phyloP scores from a whole-genome alignment of 2,329 filamentous ascomycete genomes.

The Rutstroemia sp. region DNA sequence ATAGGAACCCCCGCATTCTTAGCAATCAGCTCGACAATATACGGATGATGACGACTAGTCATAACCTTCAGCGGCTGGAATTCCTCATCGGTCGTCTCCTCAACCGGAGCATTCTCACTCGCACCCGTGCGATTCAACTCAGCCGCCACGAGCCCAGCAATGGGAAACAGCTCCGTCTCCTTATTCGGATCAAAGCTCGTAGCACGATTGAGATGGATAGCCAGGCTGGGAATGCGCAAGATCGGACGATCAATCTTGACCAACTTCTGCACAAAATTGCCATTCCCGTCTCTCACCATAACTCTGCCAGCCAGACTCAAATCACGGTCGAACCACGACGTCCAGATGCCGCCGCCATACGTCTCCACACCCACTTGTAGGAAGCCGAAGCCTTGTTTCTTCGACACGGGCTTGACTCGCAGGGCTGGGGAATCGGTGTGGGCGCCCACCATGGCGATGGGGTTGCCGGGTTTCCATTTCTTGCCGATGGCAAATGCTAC shows the following conservation, averaged over 20 bases:
- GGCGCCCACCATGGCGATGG: conserved; percentile 86
- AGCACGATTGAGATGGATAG: conserved; percentile 86
- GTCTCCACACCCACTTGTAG: conserved; percentile 93
- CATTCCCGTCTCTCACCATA: conserved; percentile 67
- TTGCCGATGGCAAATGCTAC: conserved; percentile 87
- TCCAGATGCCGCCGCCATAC: conserved; percentile 95
- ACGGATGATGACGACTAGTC: conserved; percentile 79
- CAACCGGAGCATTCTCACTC: conserved; percentile 29
- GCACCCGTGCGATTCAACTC: conserved; percentile 74
- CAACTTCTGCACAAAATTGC: conserved; percentile 72
- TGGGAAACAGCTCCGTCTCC: conserved; percentile 91
- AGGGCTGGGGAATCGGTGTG: conserved; percentile 94
- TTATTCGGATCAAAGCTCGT: conserved; percentile 91
- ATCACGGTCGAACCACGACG: conserved; percentile 97
- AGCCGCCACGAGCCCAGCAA: conserved; percentile 77
- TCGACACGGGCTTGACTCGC: conserved; percentile 89
- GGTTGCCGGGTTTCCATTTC: conserved; percentile 86
- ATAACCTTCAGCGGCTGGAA: conserved; percentile 73
- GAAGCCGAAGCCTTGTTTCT: conserved; percentile 79
- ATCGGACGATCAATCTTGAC: conserved; percentile 89
- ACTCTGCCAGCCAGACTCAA: conserved; percentile 83
- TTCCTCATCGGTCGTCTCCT: conserved; percentile 32
- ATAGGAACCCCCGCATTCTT: conserved; percentile 65
- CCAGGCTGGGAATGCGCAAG: conserved; percentile 84
- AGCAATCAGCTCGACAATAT: conserved; percentile 78